These are phyloP conservation scores for Gaeumannomyces sp. DNA, from an alignment of 2,329 filamentous ascomycete species.

Conservation along the genomic window DNA sequence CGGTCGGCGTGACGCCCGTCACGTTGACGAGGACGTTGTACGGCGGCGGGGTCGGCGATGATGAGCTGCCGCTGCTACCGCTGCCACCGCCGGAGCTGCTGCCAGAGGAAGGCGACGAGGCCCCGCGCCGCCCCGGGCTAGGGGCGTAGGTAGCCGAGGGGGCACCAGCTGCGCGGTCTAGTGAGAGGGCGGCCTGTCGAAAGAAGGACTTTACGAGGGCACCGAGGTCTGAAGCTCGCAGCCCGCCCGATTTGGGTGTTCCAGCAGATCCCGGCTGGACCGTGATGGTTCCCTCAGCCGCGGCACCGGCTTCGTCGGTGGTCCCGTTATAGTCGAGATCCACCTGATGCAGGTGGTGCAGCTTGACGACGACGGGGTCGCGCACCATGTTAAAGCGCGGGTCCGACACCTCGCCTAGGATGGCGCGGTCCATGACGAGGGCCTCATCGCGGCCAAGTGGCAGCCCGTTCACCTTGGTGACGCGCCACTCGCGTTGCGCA, in stretches of 20 bases:
- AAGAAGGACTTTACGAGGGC: slow-evolving; percentile 43
- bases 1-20: slow-evolving; percentile 28
- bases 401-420: slow-evolving; percentile 71
- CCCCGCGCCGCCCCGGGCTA: background rate
- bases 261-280: background rate
- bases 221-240: slow-evolving; percentile 22
- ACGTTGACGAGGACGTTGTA: slow-evolving; percentile 29
- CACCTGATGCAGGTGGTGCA: slow-evolving; percentile 47
- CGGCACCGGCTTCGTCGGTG: slow-evolving; percentile 9
- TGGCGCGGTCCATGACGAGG: slow-evolving; percentile 70
- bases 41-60: slow-evolving; percentile 9
- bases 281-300: background rate
- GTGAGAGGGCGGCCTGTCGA: slow-evolving; percentile 37
- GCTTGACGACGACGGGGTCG: slow-evolving; percentile 45
- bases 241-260: slow-evolving; percentile 2
- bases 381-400: slow-evolving; percentile 76
- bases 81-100: background rate
- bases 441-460: slow-evolving; percentile 82
- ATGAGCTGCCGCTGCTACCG: background rate
- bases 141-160: slow-evolving; percentile 12
- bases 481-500: slow-evolving; percentile 51
- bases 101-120: background rate
- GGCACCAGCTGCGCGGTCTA: slow-evolving; percentile 24
- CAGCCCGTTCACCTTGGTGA: slow-evolving; percentile 75
- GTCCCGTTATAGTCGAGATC: slow-evolving; percentile 57